These are phyloP conservation scores for Leucogyrophana mollusca DNA, from an alignment of 768 basidiomycete genomes.

Conservation along the genomic window DNA sequence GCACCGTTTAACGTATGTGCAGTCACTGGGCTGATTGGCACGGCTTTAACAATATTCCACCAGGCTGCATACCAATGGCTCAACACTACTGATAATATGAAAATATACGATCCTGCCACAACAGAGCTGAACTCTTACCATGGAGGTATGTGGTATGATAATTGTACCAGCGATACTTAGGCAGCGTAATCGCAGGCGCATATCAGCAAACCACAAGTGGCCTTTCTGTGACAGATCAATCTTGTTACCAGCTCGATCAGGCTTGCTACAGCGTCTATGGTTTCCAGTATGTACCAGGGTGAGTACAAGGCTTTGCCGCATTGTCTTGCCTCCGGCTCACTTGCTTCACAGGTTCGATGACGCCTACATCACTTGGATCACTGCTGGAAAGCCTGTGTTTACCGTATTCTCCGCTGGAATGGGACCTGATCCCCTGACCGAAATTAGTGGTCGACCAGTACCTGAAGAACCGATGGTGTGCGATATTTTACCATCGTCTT, in stretches of 20 bases:
- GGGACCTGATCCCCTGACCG: constrained; percentile 46
- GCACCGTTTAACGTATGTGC: constrained; percentile 32
- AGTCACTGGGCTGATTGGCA: constrained; percentile 1
- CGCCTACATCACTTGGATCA: constrained; percentile 72
- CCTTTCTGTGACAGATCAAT: constrained; percentile 35
- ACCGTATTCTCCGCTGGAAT: constrained; percentile 50
- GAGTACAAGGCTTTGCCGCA: background rate
- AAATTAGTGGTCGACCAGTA: constrained; percentile 58
- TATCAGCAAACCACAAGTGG: constrained; percentile 42
- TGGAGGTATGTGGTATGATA: constrained; percentile 41
- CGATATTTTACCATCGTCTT: no score
- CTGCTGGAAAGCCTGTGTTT: constrained; percentile 53
- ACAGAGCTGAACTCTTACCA: constrained; percentile 41
- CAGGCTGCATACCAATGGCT: constrained; percentile 44
- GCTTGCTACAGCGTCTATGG: constrained; percentile 50
- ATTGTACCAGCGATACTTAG: background rate
- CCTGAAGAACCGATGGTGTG: constrained; percentile 72
- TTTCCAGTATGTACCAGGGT: constrained; percentile 51
- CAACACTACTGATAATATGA: constrained; percentile 32
- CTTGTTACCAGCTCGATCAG: constrained; percentile 41
- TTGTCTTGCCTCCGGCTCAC: background rate
- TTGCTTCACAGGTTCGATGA: constrained; percentile 39
- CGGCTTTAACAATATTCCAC: background rate
- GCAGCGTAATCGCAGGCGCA: constrained; percentile 16
- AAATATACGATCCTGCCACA: constrained; percentile 35